Evolutionary conservation across 495 filamentous ascomycete species (phyloP), one percentile per base, ranked within the genome.

Genomic region (Entonaema liquescens): DNA sequence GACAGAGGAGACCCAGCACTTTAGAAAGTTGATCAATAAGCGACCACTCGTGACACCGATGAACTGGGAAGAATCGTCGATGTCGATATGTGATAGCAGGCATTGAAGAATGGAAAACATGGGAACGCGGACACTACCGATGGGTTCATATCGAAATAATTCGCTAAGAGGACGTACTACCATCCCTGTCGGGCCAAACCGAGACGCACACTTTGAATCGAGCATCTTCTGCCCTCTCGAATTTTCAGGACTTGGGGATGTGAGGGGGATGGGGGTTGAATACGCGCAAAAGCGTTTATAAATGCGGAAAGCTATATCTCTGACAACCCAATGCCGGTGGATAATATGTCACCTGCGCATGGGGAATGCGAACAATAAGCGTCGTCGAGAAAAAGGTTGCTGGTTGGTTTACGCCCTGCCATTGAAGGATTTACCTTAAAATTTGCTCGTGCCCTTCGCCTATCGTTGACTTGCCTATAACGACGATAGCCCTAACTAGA

Each of bases 111-210:
- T n/a, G 19, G 29, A 56, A 21, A 3, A 12, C 8, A 12, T 55
- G 11, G 36, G 5, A 26, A 58, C 15, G 19, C 36, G n/a, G 23
- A 33, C 6, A 21, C 58, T 42, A 61, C 28, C 47, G 42, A 57
- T 62, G 42, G 42, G 23, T 11, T 68, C 49, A 61, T 64, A 42
- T 65, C 38, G 70, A 65, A 65, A 68, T 57, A 42, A 61, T 56
- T 64, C 23, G 64, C 70, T 35, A 72, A 72, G 60, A 65, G 55
- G 60, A 56, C 57, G 65, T 68, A 61, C 65, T 68, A 65, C 44
- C n/a, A 73, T 62, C 70, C 70, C 65, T 73, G 70, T 62, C 50
- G 52, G 49, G 40, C 38, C 17, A 36, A 28, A 60, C 3, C 19
- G 53, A 55, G 44, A 52, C 40, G 25, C 19, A 31, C 29, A 35